Conservation (phyloP, 192 early-diverging fungal species). For the Gryganskiella cystojenkinii region DNA sequence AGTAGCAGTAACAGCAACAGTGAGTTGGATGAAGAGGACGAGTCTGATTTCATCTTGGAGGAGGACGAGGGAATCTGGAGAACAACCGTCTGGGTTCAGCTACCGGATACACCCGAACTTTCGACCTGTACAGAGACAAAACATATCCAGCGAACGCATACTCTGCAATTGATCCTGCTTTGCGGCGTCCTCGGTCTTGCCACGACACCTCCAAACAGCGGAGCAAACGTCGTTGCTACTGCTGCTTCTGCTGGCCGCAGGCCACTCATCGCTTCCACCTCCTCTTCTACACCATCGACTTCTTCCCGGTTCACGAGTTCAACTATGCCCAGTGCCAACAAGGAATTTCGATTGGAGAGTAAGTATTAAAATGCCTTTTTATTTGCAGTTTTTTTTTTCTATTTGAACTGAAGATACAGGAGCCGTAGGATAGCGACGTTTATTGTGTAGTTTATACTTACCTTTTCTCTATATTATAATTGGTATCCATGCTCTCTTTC, state of each 20-base stretch:
- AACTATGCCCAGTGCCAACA: slow-evolving; percentile 15
- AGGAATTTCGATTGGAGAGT: slow-evolving; percentile 52
- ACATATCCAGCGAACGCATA: slow-evolving; percentile 34
- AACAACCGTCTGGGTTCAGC: slow-evolving; percentile 30
- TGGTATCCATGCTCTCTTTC: not conserved
- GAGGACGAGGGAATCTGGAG: slow-evolving; percentile 20
- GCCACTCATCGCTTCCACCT: not conserved
- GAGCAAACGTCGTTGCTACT: too few species aligned
- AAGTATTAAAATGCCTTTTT: slow-evolving; percentile 5
- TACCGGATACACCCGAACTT: slow-evolving; percentile 28
- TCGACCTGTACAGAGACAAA: slow-evolving; percentile 35
- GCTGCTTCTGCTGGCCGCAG: too few species aligned
- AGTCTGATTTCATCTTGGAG: not conserved
- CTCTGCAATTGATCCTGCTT: slow-evolving; percentile 29
- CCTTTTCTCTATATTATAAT: too few species aligned
- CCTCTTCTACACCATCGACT: too few species aligned
- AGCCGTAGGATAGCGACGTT: not conserved
- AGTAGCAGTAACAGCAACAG: not conserved
- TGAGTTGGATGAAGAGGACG: not conserved
- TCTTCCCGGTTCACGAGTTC: too few species aligned
- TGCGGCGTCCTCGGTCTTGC: slow-evolving; percentile 12
- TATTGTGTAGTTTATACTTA: not conserved
- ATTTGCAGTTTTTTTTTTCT: not conserved
- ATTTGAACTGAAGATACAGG: not conserved
- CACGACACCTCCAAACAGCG: too few species aligned